Conservation (phyloP, 192 early-diverging fungal species). For the Spizellomyces sp. region DNA sequence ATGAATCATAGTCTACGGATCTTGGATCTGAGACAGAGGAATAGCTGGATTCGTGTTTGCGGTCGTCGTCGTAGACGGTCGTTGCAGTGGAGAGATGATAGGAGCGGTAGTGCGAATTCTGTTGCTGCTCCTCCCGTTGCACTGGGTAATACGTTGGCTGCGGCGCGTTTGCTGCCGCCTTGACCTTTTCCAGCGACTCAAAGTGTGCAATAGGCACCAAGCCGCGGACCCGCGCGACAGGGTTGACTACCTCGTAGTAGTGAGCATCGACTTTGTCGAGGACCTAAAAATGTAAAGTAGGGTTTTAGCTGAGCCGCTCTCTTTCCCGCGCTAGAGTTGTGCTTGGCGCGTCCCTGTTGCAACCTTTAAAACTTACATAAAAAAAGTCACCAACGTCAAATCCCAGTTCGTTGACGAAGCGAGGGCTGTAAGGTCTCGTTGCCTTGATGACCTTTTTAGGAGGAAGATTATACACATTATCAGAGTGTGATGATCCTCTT, state of each 20-base stretch:
- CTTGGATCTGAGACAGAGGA: neutral
- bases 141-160: neutral
- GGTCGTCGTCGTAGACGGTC: neutral
- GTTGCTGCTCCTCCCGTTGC: neutral
- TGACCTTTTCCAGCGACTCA: slow-evolving; percentile 29
- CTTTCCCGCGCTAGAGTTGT: no score
- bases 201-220: slow-evolving; percentile 37
- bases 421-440: slow-evolving; percentile 26
- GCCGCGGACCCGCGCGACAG: slow-evolving; percentile 36
- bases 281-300: slow-evolving; percentile 23
- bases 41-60: slow-evolving; percentile 4
- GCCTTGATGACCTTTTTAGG: slow-evolving; percentile 49
- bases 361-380: slow-evolving; percentile 37
- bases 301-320: no score
- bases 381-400: slow-evolving; percentile 53
- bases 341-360: neutral
- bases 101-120: neutral
- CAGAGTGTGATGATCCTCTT: slow-evolving; percentile 33
- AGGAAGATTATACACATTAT: slow-evolving; percentile 36
- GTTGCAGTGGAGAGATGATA: neutral
- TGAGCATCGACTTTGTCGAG: slow-evolving; percentile 29
- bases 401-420: slow-evolving; percentile 36
- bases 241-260: slow-evolving; percentile 52
- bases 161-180: neutral
- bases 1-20: neutral